phyloP scores from a whole-genome alignment of 441 rosid species.

The Omphalea diandra region DNA sequence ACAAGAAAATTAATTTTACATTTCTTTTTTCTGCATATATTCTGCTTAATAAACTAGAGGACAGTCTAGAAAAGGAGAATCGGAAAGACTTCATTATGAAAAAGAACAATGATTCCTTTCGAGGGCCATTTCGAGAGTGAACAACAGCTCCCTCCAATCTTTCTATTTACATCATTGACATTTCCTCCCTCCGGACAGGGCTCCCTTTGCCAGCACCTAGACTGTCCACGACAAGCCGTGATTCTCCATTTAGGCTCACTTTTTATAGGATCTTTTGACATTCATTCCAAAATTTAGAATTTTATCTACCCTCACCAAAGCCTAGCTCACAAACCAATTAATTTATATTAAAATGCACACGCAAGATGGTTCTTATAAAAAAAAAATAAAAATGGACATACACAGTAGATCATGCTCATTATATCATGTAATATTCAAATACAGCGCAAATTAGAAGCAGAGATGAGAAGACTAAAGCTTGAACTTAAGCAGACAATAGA shows the following conservation, averaged over 20 bases:
- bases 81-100: conserved; percentile 39
- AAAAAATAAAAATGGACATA: neutral
- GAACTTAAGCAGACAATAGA: conserved; percentile 90
- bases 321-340: conserved; percentile 21
- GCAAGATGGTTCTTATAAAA: neutral
- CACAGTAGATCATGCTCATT: neutral
- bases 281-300: conserved; percentile 37
- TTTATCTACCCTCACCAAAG: conserved; percentile 29
- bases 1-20: neutral
- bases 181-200: conserved; percentile 18
- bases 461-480: conserved; percentile 75
- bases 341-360: neutral
- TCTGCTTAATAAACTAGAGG: conserved; percentile 23
- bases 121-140: conserved; percentile 26
- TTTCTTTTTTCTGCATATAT: neutral
- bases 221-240: conserved; percentile 23
- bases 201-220: conserved; percentile 13
- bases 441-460: conserved; percentile 67
- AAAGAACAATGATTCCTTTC: conserved; percentile 20
- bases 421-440: conserved; percentile 15
- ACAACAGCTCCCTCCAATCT: conserved; percentile 27
- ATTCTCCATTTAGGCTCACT: conserved; percentile 26
- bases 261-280: conserved; percentile 42
- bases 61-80: conserved; percentile 23
- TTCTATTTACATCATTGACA: conserved; percentile 41